Evolutionary conservation across 176 grass and related monocot species (phyloP).

Genomic region (Chloris gayana): DNA sequence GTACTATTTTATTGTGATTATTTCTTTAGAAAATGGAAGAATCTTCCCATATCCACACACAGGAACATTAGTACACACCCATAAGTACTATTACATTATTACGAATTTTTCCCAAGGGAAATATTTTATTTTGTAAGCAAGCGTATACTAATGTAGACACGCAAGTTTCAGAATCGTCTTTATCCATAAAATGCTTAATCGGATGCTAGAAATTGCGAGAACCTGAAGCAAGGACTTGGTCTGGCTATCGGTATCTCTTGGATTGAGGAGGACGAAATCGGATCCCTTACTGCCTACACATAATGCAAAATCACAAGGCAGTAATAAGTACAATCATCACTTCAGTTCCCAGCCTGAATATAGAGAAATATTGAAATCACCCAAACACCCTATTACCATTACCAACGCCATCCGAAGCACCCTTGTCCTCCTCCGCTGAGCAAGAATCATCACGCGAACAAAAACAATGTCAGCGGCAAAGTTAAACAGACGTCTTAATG

Average conservation of each 20-base stretch:
- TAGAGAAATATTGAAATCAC: not conserved
- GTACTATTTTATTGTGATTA: not conserved
- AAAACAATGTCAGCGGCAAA: not conserved
- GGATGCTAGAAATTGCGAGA: not conserved
- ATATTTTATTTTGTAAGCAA: not conserved
- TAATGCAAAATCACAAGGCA: not conserved
- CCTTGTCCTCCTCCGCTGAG: conserved; percentile 48
- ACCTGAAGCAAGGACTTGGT: conserved; percentile 73
- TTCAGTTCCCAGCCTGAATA: not conserved
- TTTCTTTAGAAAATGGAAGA: too few relatives aligned
- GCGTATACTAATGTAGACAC: not conserved
- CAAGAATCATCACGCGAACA: conserved; percentile 11
- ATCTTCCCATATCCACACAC: too few relatives aligned
- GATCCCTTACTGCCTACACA: conserved; percentile 20
- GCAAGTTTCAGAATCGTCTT: not conserved
- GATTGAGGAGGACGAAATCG: conserved; percentile 65
- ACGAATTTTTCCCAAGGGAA: not conserved
- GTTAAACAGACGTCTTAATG: not conserved
- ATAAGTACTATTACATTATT: too few relatives aligned
- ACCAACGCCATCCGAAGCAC: conserved; percentile 24
- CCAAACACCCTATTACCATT: conserved; percentile 30
- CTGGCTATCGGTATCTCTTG: conserved; percentile 52
- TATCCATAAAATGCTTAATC: not conserved
- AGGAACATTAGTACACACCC: too few relatives aligned
- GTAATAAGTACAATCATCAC: not conserved